Base-by-base conservation (phyloP, 257 asterid genomes). In the Capsicum chinense region DNA sequence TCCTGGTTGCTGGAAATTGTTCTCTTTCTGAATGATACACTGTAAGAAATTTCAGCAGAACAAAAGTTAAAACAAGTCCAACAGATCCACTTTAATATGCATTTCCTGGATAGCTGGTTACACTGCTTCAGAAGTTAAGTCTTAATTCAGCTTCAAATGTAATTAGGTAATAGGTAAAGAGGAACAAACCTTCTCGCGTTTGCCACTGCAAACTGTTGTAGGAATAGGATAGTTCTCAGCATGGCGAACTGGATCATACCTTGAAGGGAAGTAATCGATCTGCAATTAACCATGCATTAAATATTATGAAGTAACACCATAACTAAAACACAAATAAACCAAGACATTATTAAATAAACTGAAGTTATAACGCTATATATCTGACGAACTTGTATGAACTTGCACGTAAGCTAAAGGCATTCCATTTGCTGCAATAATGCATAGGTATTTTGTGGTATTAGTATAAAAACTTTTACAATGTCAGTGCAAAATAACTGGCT, bases 231-330 rank as follows among this genome's bases (percentile, higher is more conserved):
- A 37, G 83, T 14, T 70, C 84, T 88, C 89, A 56, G 90, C 89
- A 70, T 88, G 90, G 81, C 87, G 69, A 79, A 69, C 88, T 11
- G 87, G 86, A 86, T 88, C 90, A 86, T 66, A 88, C 82, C 90
- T 48, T 35, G 90, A 88, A 37, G 90, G 90, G 83, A 88, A 88
- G 81, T 88, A 88, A 56, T 88, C 68, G 48, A 88, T 76, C 90
- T 88, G 90, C 39, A 83, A 11, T 79, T 3, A 9, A 33, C 54
- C 39, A 35, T 9, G 59, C 26, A 19, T 35, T 17, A 81, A 3
- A 58, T 19, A 58, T 11, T 12, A 42, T 37, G 42, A 50, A 37
- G 21, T 63, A 35, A 26, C 56, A 1, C 62, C 52, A 59, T 5
- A 11, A 14, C 3, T 21, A 39, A 78, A 59, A 9, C 67, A 21